These are phyloP conservation scores for Fusarium buxicola DNA, from an alignment of 2,329 filamentous ascomycete genomes.

Conservation along the genomic window DNA sequence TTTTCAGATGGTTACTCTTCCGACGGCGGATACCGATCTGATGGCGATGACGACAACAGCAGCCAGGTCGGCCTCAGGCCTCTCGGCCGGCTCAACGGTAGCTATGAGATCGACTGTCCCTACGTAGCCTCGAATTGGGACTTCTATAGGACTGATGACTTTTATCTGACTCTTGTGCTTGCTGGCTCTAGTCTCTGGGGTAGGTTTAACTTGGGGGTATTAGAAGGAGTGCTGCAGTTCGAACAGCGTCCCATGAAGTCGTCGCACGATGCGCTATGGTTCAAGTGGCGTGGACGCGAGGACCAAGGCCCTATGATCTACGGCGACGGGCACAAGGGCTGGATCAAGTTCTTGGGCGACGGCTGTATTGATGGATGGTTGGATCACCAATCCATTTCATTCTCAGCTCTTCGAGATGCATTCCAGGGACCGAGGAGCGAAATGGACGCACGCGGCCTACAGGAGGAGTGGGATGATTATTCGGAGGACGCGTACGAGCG, in stretches of 20 bases:
- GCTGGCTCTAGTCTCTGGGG: constrained; percentile 58
- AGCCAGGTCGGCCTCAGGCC: constrained; percentile 30
- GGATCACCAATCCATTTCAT: constrained; percentile 44
- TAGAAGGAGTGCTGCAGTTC: constrained; percentile 58
- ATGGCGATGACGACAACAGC: constrained; percentile 3
- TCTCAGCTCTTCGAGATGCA: constrained; percentile 41
- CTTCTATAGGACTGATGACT: constrained; percentile 36
- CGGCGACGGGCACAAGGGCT: constrained; percentile 46
- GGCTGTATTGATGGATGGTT: constrained; percentile 51
- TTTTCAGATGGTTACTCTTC: constrained; percentile 7
- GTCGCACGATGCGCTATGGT: constrained; percentile 42
- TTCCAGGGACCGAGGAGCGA: constrained; percentile 49
- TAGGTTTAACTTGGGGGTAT: constrained; percentile 56
- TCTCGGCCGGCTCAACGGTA: constrained; percentile 58
- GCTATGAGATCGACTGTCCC: constrained; percentile 53
- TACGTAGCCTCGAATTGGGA: constrained; percentile 45
- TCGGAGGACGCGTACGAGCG: constrained; percentile 46
- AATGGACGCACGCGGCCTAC: constrained; percentile 42
- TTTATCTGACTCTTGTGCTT: constrained; percentile 54
- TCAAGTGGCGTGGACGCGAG: constrained; percentile 54
- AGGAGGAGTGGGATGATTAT: constrained; percentile 48
- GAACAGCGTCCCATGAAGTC: constrained; percentile 50
- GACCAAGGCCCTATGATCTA: constrained; percentile 44
- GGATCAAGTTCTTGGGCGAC: constrained; percentile 53
- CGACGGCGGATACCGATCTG: neutral